Evolutionary conservation across 2,329 filamentous ascomycete species (phyloP).

Genomic region (Nakataea oryzae): DNA sequence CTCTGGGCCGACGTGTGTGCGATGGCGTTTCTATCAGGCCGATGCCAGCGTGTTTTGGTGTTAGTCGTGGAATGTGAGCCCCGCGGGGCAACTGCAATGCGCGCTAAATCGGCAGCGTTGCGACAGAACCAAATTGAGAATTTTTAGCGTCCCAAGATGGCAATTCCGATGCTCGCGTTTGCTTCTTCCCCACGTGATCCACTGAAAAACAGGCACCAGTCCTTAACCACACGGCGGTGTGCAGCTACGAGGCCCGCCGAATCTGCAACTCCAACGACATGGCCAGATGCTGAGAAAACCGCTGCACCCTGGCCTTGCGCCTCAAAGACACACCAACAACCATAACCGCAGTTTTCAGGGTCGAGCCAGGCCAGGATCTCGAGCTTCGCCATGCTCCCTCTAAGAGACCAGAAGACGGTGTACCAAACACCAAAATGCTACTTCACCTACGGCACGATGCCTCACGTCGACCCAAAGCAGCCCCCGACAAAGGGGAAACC

Average conservation of each 20-base stretch:
- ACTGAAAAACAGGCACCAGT: not conserved
- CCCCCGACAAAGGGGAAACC: slow-evolving; percentile 64
- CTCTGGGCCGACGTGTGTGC: no score
- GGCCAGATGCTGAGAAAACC: no score
- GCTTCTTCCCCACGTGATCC: not conserved
- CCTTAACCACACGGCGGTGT: not conserved
- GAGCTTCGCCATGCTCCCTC: not conserved
- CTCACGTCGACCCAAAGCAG: slow-evolving; percentile 61
- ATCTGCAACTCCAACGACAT: no score
- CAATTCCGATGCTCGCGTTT: not conserved
- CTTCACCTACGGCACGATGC: slow-evolving; percentile 58
- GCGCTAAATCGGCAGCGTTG: not conserved
- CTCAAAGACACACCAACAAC: no score
- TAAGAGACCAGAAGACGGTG: slow-evolving; percentile 17
- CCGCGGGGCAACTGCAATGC: not conserved
- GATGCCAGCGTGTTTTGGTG: no score
- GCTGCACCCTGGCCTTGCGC: no score
- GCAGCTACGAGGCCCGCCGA: no score
- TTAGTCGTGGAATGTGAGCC: not conserved
- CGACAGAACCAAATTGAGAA: not conserved
- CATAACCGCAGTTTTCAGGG: not conserved
- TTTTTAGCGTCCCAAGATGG: not conserved
- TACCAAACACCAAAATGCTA: slow-evolving; percentile 59
- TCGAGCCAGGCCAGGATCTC: no score
- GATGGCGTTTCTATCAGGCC: no score